These are phyloP conservation scores for Exsudoporus floridanus DNA, from an alignment of 1,284 basidiomycete species.

Conservation along the genomic window DNA sequence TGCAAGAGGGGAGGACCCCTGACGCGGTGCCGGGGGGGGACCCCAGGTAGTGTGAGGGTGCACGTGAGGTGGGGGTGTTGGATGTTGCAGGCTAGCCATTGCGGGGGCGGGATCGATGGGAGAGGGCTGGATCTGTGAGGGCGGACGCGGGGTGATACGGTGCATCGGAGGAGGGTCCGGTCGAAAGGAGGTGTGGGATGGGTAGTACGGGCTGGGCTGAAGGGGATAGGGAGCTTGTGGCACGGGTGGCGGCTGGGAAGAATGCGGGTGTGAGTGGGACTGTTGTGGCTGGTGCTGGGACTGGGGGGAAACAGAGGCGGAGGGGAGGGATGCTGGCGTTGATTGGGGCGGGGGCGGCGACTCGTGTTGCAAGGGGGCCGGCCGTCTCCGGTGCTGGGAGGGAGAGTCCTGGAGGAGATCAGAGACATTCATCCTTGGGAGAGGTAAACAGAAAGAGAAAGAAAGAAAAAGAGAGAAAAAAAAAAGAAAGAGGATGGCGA, in stretches of 20 bases:
- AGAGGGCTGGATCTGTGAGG: conserved; percentile 21
- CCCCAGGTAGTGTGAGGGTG: conserved; percentile 33
- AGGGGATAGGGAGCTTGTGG: conserved; percentile 19
- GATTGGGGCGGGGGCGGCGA: conserved; percentile 23
- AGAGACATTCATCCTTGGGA: conserved; percentile 61
- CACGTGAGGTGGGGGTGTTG: conserved; percentile 33
- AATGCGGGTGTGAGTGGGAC: conserved; percentile 1
- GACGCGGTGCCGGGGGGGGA: conserved; percentile 30
- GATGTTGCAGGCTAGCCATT: conserved; percentile 35
- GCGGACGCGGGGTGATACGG: conserved; percentile 31
- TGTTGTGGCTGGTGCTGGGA: conserved; percentile 24
- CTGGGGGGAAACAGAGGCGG: conserved; percentile 22
- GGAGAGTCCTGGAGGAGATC: conserved; percentile 70
- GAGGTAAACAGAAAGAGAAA: neutral
- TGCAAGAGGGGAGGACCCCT: conserved; percentile 34
- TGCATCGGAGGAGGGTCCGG: conserved; percentile 29
- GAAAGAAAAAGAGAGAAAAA: neutral
- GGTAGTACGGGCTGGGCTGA: conserved; percentile 24
- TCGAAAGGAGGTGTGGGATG: conserved; percentile 20
- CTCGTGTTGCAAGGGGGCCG: conserved; percentile 29
- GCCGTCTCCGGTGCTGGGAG: conserved; percentile 46
- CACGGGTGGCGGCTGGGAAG: conserved; percentile 9
- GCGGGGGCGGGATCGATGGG: conserved; percentile 30
- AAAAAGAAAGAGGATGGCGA: conserved; percentile 4
- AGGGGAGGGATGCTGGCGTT: conserved; percentile 15